A percentile compares a stretch with the other conserved stretches of the same genome.
phyloP scores from a whole-genome alignment of 2,329 filamentous ascomycete species.

The Cladosporium sp. region DNA sequence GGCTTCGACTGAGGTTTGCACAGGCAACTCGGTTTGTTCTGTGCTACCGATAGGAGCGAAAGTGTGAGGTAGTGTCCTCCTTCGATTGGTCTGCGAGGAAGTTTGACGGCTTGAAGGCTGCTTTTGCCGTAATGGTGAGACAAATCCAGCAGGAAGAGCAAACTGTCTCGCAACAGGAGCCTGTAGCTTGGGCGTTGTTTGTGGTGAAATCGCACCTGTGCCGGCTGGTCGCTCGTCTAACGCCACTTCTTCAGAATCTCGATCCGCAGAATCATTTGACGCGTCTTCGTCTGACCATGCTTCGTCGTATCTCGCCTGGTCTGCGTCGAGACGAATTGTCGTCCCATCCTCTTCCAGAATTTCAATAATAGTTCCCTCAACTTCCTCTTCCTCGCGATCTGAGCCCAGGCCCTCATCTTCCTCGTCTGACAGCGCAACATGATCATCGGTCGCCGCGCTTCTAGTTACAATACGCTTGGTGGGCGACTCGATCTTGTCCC shows the following conservation, averaged over 20 bases:
- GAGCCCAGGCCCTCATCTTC: constrained; percentile 12
- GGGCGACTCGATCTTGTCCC: constrained; percentile 34
- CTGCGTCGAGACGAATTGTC: constrained; percentile 21
- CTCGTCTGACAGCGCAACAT: constrained; percentile 26
- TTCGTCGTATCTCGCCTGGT: constrained; percentile 20
- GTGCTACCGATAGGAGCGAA: constrained; percentile 23
- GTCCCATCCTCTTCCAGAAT: constrained; percentile 31
- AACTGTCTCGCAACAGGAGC: background rate
- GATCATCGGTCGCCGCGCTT: constrained; percentile 24
- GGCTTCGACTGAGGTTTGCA: background rate
- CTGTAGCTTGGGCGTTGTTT: background rate
- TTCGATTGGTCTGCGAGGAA: constrained; percentile 16
- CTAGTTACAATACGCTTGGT: constrained; percentile 34
- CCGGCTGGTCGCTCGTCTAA: background rate
- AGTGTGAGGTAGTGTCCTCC: constrained; percentile 33
- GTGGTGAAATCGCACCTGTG: background rate
- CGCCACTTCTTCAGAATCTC: background rate
- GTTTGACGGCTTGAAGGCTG: background rate
- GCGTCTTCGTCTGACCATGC: constrained; percentile 31
- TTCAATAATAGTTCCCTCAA: constrained; percentile 26
- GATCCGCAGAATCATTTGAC: constrained; percentile 18
- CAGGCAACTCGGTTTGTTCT: background rate
- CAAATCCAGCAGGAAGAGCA: constrained; percentile 34
- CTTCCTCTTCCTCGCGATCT: constrained; percentile 23
- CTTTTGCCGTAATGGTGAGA: constrained; percentile 30